Base-by-base conservation (phyloP, 179 eudicot species). In the Beta lomatogona region DNA sequence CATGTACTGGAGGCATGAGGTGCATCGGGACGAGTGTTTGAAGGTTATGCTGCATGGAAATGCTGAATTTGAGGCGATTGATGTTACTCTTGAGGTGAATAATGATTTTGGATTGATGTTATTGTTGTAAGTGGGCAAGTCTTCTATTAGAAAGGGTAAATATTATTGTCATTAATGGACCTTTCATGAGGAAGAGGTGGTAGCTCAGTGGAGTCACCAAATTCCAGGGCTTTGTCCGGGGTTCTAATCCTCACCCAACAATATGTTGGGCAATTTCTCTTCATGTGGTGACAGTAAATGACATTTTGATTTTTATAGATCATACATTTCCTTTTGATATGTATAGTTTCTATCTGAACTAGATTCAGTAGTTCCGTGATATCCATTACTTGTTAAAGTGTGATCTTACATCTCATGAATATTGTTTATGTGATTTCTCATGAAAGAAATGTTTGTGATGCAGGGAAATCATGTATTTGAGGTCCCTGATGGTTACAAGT, bases 31-130 rank as follows among this genome's bases (percentile, higher is more conserved):
- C 50, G 98, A 94, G 86, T 76, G 84, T 69, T 69, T 94, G 82
- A 93, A 92, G 88, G 86, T 96, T 85, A 79, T 93, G 71, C 89
- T 96, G 76, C 97, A 89, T 86, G 99, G 99, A 86, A 96, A 96
- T 96, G 97, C 97, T 79, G 99, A 96, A 89, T 96, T 96, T 89
- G 99, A 96, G 80, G 99, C 97, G 21, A 86, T 58, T 55, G 91
- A 96, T 91, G 97, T 93, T 63, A 84, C 86, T 18, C 67, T 96
- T 68, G 86, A 96, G 99, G 99, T 96, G 48, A 92, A 72, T 54
- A 44, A 6, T 60, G 5, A 54, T 44, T 4, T 80, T 53, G 21
- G 59, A 58, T 64, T 63, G 41, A 55, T 15, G 31, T 8, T 19
- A 44, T 45, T 58, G 9, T 41, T 19, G 3, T 36, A 57, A 18